A percentile compares a stretch with the other conserved stretches of the same genome.
phyloP scores from a whole-genome alignment of 1,284 basidiomycete species.

The Cystobasidiaceae sp. region DNA sequence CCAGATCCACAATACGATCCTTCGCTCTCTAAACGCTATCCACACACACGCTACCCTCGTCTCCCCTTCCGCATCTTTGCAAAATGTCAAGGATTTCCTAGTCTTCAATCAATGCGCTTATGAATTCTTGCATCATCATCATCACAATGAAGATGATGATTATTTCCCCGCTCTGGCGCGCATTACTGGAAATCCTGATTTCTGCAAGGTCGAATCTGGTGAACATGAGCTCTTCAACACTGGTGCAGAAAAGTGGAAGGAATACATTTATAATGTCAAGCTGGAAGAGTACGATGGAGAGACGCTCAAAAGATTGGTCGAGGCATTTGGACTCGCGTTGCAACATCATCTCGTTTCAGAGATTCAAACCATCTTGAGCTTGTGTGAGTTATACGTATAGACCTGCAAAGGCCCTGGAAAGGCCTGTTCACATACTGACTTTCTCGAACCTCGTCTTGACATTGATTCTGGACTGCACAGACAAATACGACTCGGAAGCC shows the following conservation, averaged over 20 bases:
- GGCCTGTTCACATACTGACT: no score
- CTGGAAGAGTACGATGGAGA: conserved; percentile 4
- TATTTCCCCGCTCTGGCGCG: no score
- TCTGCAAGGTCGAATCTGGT: not conserved
- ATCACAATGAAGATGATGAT: not conserved
- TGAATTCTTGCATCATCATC: not conserved
- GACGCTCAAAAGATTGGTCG: not conserved
- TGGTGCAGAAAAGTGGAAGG: not conserved
- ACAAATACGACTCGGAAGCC: conserved; percentile 8
- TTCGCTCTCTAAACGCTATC: not conserved
- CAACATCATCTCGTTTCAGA: not conserved
- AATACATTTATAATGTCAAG: not conserved
- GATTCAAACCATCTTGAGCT: no score
- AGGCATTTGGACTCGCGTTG: not conserved
- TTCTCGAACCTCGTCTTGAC: no score
- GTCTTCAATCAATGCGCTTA: not conserved
- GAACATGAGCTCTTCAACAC: conserved; percentile 6
- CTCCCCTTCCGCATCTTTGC: not conserved
- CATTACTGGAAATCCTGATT: no score
- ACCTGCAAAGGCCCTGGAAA: no score
- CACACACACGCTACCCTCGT: not conserved
- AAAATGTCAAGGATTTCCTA: not conserved
- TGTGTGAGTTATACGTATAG: no score
- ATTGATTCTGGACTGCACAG: no score
- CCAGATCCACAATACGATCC: not conserved